Evolutionary conservation across 352 stramenopile genomes (phyloP).

Genomic region (Phytophthora cactorum): DNA sequence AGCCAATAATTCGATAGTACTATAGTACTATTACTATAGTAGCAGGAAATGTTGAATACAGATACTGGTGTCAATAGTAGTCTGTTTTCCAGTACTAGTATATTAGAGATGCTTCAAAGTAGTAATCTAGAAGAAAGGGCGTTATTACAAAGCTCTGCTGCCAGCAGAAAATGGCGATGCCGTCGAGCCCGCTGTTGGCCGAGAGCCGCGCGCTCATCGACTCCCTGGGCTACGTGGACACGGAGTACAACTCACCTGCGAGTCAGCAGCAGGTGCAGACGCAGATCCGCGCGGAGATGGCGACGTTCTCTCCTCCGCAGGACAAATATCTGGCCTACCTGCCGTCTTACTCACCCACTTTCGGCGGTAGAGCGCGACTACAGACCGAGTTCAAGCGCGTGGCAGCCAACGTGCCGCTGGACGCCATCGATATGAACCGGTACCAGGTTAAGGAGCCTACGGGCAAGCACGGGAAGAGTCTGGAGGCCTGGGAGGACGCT

Average conservation of each 20-base stretch:
- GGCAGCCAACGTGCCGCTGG: slow-evolving; percentile 64
- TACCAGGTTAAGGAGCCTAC: slow-evolving; percentile 63
- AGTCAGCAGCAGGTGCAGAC: slow-evolving; percentile 67
- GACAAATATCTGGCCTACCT: slow-evolving; percentile 71
- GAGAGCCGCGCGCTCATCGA: slow-evolving; percentile 74
- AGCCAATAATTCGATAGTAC: too few relatives aligned
- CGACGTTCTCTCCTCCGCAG: slow-evolving; percentile 53
- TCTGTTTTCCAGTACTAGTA: too few relatives aligned
- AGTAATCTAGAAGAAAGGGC: too few relatives aligned
- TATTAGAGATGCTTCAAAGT: too few relatives aligned
- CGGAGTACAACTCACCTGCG: slow-evolving; percentile 55
- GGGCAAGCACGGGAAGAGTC: slow-evolving; percentile 43
- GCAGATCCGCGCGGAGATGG: slow-evolving; percentile 79
- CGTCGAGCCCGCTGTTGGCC: slow-evolving; percentile 59
- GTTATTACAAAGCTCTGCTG: too few relatives aligned
- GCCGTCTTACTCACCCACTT: slow-evolving; percentile 59
- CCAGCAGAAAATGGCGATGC: slow-evolving; percentile 30
- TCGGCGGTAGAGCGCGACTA: slow-evolving; percentile 56
- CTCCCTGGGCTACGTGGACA: slow-evolving; percentile 79
- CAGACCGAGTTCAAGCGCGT: slow-evolving; percentile 81
- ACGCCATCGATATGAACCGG: slow-evolving; percentile 75
- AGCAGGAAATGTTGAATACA: too few relatives aligned
- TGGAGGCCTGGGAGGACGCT: slow-evolving; percentile 61
- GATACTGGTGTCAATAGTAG: too few relatives aligned
- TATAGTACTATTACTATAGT: too few relatives aligned